Percentiles rank a stretch among this genome's conserved stretches.
Conservation (phyloP, 192 early-diverging fungal genomes). For the Mortierella antarctica region DNA sequence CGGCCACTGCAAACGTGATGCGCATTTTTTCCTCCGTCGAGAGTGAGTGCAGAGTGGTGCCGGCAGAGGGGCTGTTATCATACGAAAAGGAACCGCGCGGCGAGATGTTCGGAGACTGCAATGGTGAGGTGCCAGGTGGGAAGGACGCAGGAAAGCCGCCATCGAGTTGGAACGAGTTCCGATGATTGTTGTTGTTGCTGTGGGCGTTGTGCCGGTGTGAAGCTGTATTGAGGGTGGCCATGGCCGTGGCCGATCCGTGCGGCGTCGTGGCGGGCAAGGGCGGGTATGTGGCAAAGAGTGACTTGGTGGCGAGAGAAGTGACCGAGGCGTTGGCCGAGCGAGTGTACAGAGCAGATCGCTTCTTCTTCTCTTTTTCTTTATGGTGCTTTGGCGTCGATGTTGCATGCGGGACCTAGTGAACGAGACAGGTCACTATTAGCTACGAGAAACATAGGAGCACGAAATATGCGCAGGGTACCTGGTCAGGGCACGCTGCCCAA, state of each 20-base stretch:
- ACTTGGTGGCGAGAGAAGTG: constrained; percentile 16
- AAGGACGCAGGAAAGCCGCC: constrained; percentile 6
- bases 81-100: constrained; percentile 41
- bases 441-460: background rate
- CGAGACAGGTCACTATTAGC: background rate
- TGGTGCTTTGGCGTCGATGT: constrained; percentile 12
- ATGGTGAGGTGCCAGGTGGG: constrained; percentile 25
- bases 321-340: constrained; percentile 42
- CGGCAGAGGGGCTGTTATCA: constrained; percentile 9
- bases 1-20: constrained; percentile 70
- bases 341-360: constrained; percentile 27
- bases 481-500: background rate
- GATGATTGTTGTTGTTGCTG: background rate
- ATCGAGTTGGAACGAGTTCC: constrained; percentile 4
- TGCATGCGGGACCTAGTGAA: constrained; percentile 11
- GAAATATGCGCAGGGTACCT: background rate
- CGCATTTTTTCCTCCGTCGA: constrained; percentile 62
- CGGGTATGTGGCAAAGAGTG: constrained; percentile 39
- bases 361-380: constrained; percentile 54
- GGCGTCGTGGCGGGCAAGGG: constrained; percentile 14
- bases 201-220: background rate
- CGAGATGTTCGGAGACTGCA: constrained; percentile 36
- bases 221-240: constrained; percentile 10
- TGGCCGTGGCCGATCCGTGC: constrained; percentile 8
- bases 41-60: constrained; percentile 28